phyloP scores from a whole-genome alignment of 2,329 filamentous ascomycete genomes.

The Arthrinium puccinioides region DNA sequence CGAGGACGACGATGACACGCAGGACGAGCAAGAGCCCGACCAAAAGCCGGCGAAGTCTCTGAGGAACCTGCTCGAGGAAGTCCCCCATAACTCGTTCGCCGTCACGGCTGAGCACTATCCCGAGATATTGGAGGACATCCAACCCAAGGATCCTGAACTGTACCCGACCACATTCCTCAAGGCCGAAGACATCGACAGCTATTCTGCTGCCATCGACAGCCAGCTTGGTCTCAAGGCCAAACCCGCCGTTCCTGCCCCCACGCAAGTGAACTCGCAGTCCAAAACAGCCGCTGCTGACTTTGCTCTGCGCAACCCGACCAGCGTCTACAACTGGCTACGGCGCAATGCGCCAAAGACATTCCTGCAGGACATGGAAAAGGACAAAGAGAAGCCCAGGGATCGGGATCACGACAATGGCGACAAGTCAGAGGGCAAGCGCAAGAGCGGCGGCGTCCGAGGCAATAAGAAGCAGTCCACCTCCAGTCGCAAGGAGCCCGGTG shows the following conservation, averaged over 20 bases:
- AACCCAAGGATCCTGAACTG: slow-evolving; percentile 41
- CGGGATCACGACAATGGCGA: slow-evolving; percentile 30
- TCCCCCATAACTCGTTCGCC: slow-evolving; percentile 43
- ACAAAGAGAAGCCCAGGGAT: slow-evolving; percentile 35
- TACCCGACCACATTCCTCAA: slow-evolving; percentile 61
- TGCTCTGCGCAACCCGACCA: slow-evolving; percentile 71
- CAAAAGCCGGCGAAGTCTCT: slow-evolving; percentile 39
- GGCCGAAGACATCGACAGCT: slow-evolving; percentile 66
- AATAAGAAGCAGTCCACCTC: slow-evolving; percentile 32
- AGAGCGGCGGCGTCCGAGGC: slow-evolving; percentile 20
- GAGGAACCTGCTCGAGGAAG: slow-evolving; percentile 40
- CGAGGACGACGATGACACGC: slow-evolving; percentile 29
- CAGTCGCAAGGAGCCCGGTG: slow-evolving; percentile 18
- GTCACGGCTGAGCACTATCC: slow-evolving; percentile 59
- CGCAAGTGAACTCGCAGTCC: slow-evolving; percentile 25
- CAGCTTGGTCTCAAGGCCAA: slow-evolving; percentile 35
- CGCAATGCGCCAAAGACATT: slow-evolving; percentile 80
- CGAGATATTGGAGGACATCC: slow-evolving; percentile 40
- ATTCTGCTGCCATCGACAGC: slow-evolving; percentile 58
- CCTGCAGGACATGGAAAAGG: slow-evolving; percentile 63
- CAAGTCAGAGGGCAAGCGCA: slow-evolving; percentile 23
- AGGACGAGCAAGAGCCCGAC: slow-evolving; percentile 29
- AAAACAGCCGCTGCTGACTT: slow-evolving; percentile 31
- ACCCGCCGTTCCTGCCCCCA: slow-evolving; percentile 44
- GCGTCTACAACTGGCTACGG: slow-evolving; percentile 92